These are phyloP conservation scores for Metroxylon sagu DNA, from an alignment of 176 grass and related monocot genomes.

Conservation along the genomic window DNA sequence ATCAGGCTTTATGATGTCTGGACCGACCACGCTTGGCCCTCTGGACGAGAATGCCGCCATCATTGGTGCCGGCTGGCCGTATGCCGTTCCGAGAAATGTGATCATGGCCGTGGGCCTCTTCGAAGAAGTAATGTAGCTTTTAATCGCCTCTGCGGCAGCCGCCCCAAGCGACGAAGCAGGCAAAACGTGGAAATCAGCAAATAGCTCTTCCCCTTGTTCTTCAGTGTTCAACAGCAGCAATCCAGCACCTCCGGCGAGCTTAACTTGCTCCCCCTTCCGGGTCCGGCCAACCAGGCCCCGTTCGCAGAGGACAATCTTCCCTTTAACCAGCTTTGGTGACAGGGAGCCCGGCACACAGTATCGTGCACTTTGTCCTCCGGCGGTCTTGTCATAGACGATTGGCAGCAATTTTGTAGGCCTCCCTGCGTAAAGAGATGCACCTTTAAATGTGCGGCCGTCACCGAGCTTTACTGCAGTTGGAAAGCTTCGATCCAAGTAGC, in stretches of 20 bases:
- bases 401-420: not conserved
- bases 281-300: not conserved
- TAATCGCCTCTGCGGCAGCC: not conserved
- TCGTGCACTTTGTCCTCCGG: not conserved
- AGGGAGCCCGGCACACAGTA: not conserved
- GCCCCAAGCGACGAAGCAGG: constrained; percentile 1
- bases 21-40: constrained; percentile 1
- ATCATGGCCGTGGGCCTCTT: not conserved
- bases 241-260: constrained; percentile 6
- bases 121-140: constrained; percentile 1
- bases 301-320: constrained; percentile 15
- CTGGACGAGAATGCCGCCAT: constrained; percentile 11
- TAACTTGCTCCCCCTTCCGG: constrained; percentile 6
- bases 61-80: not conserved
- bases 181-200: constrained; percentile 1
- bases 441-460: not conserved
- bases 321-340: not conserved
- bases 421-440: constrained; percentile 1
- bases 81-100: constrained; percentile 3
- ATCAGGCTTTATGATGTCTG: constrained; percentile 12
- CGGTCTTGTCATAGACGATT: not conserved
- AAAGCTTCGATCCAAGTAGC: constrained; percentile 1
- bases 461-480: constrained; percentile 8
- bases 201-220: not conserved
- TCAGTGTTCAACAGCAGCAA: not conserved